phyloP scores from a whole-genome alignment of 148 eudicot species.

The Polygonum aviculare region DNA sequence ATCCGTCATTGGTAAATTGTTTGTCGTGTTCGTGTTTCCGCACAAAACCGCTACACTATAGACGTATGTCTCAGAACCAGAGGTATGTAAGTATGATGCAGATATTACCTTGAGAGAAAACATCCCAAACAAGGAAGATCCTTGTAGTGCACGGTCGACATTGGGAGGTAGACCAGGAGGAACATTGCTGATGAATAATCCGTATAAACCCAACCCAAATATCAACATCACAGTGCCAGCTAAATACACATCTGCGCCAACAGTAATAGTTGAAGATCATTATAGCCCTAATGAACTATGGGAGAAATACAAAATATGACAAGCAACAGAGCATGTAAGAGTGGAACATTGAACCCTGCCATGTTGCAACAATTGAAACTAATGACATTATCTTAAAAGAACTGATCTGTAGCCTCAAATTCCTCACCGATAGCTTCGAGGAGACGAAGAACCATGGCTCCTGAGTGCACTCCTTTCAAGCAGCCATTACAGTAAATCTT shows the following conservation, averaged over 20 bases:
- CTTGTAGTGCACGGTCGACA: constrained; percentile 66
- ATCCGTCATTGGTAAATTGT: neutral
- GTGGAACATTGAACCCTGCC: too few relatives aligned
- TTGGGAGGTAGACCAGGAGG: constrained; percentile 42
- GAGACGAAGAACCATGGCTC: constrained; percentile 76
- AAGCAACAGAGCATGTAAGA: too few relatives aligned
- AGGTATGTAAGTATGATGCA: neutral
- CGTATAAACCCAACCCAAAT: constrained; percentile 92
- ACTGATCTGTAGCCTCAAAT: neutral
- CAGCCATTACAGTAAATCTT: constrained; percentile 70
- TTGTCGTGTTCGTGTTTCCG: neutral
- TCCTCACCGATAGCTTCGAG: constrained; percentile 96
- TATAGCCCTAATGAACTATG: neutral
- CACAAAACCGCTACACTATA: too few relatives aligned
- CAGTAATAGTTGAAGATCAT: neutral
- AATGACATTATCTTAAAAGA: neutral
- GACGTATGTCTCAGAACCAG: neutral
- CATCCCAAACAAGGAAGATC: constrained; percentile 97
- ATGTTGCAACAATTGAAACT: too few relatives aligned
- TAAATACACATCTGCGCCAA: constrained; percentile 81
- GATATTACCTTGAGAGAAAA: constrained; percentile 70
- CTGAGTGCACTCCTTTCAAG: constrained; percentile 80
- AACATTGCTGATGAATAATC: constrained; percentile 67
- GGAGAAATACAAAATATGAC: neutral
- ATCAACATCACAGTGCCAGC: constrained; percentile 97